Percentiles rank a stretch among this genome's conserved stretches.
Evolutionary conservation across 1,284 basidiomycete species (phyloP).

Genomic region (Neotropicomus parvogracilis): DNA sequence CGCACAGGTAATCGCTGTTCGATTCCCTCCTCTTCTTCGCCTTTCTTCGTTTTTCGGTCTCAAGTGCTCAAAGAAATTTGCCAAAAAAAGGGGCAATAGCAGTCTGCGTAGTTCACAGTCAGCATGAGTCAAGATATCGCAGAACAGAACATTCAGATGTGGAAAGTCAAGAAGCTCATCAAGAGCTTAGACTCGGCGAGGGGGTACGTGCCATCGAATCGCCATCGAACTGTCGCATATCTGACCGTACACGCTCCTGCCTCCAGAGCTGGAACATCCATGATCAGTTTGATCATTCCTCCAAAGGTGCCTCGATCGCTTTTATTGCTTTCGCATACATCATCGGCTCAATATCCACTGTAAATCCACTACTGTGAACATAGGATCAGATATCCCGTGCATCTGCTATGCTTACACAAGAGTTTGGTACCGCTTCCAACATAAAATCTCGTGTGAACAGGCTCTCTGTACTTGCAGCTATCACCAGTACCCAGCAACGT

Average conservation of each 20-base stretch:
- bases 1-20: background rate
- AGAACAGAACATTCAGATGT: constrained; percentile 89
- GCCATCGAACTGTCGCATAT: constrained; percentile 13
- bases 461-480: constrained; percentile 94
- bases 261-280: constrained; percentile 86
- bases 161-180: constrained; percentile 99
- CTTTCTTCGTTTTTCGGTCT: background rate
- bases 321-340: constrained; percentile 10
- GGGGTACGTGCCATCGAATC: constrained; percentile 53
- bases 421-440: constrained; percentile 97
- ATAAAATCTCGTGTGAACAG: constrained; percentile 99
- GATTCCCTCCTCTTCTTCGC: background rate
- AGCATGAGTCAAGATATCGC: constrained; percentile 75
- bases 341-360: background rate
- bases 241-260: constrained; percentile 10
- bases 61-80: constrained; percentile 4
- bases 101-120: constrained; percentile 27
- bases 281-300: constrained; percentile 98
- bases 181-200: constrained; percentile 90
- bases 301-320: constrained; percentile 66
- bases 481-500: constrained; percentile 98
- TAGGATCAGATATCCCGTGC: constrained; percentile 95
- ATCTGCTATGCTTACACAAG: constrained; percentile 94
- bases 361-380: background rate
- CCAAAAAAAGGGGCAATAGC: constrained; percentile 12